A percentile compares a stretch with the other conserved stretches of the same genome.
Evolutionary conservation across 768 basidiomycete species (phyloP).

Genomic region (Termitomyces sp.): DNA sequence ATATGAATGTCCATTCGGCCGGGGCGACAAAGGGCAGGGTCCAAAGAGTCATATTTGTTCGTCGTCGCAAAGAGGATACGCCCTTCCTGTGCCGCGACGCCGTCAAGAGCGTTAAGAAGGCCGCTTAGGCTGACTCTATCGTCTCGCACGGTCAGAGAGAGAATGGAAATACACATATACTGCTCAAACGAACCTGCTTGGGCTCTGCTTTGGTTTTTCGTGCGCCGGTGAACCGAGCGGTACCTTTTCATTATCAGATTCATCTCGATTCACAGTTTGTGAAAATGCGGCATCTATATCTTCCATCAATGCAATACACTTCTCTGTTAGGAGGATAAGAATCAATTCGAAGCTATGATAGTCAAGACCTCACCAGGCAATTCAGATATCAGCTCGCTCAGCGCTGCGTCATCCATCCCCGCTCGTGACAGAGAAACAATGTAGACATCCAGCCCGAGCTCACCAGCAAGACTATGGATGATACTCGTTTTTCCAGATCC

Average conservation of each 20-base stretch:
- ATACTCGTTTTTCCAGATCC: constrained; percentile 80
- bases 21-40: constrained; percentile 72
- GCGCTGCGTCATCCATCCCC: constrained; percentile 54
- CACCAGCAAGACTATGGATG: constrained; percentile 76
- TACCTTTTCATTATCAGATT: neutral
- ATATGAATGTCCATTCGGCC: constrained; percentile 82
- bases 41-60: constrained; percentile 68
- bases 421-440: constrained; percentile 59
- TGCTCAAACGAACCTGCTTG: constrained; percentile 12
- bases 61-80: constrained; percentile 79
- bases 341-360: neutral
- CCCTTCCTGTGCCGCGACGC: constrained; percentile 79
- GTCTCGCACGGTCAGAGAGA: neutral
- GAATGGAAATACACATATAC: neutral
- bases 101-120: constrained; percentile 77
- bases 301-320: constrained; percentile 78
- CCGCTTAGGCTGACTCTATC: constrained; percentile 64
- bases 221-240: neutral
- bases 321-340: constrained; percentile 28
- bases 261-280: constrained; percentile 40
- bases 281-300: constrained; percentile 81
- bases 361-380: constrained; percentile 47
- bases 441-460: constrained; percentile 72
- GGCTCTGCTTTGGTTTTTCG: constrained; percentile 8
- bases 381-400: constrained; percentile 51